Evolutionary conservation across 805 yeast species (phyloP).

Genomic region (Candida yuanshanica): DNA sequence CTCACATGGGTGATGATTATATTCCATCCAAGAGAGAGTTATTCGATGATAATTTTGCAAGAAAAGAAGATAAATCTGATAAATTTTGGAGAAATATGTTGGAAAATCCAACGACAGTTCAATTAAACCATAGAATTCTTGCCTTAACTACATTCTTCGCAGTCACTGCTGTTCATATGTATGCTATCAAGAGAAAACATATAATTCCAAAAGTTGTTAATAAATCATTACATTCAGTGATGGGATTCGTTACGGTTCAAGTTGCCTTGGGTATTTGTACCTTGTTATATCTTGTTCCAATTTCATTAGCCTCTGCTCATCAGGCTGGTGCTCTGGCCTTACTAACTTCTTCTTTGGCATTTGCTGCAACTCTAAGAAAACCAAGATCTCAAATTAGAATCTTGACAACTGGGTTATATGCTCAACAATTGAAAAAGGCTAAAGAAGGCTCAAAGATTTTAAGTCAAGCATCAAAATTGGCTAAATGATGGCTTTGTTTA

Average conservation of each 20-base stretch:
- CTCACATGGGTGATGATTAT: conserved; percentile 87
- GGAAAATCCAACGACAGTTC: conserved; percentile 96
- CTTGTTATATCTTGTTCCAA: conserved; percentile 82
- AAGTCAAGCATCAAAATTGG: conserved; percentile 31
- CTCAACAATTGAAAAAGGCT: conserved; percentile 23
- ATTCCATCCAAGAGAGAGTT: conserved; percentile 75
- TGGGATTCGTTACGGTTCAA: conserved; percentile 83
- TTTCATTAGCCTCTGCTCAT: conserved; percentile 88
- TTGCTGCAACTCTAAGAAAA: conserved; percentile 50
- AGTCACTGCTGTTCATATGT: conserved; percentile 65
- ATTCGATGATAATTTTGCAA: conserved; percentile 66
- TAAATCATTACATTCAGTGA: conserved; percentile 53
- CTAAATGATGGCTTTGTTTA: conserved; percentile 17
- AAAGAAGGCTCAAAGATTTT: conserved; percentile 28
- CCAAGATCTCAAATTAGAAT: conserved; percentile 44
- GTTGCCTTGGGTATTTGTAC: conserved; percentile 85
- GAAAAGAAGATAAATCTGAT: conserved; percentile 64
- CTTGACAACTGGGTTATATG: conserved; percentile 28
- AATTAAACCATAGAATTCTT: conserved; percentile 78
- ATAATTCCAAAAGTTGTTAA: conserved; percentile 53
- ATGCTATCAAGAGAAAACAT: conserved; percentile 49
- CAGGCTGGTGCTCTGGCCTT: conserved; percentile 95
- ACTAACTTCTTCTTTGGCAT: conserved; percentile 68
- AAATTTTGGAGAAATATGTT: conserved; percentile 86
- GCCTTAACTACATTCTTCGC: conserved; percentile 78